Conservation (phyloP, 352 stramenopile genomes). For the Plasmopara viticola region DNA sequence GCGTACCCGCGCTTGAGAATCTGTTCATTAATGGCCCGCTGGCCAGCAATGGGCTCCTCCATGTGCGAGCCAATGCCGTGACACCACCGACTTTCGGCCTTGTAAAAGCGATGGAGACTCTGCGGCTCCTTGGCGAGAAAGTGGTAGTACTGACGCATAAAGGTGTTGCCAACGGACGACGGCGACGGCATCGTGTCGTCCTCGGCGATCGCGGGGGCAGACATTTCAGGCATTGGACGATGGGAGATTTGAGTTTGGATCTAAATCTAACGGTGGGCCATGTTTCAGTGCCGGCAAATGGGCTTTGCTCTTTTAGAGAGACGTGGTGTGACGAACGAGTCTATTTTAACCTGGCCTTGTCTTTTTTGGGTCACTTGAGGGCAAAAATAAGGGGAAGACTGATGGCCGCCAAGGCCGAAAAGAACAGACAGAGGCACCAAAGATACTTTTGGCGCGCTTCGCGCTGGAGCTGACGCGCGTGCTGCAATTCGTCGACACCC, state of each 20-base stretch:
- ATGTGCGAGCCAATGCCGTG: slow-evolving; percentile 76
- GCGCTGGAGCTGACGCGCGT: slow-evolving; percentile 50
- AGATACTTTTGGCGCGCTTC: slow-evolving; percentile 64
- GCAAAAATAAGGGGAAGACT: slow-evolving; percentile 47
- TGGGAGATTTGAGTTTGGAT: slow-evolving; percentile 33
- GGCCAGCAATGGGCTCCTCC: slow-evolving; percentile 69
- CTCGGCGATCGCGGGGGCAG: slow-evolving; percentile 17
- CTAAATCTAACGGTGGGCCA: slow-evolving; percentile 7
- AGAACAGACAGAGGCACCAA: slow-evolving; percentile 29
- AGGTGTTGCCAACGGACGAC: slow-evolving; percentile 72
- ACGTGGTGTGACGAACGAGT: not conserved
- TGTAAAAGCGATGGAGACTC: slow-evolving; percentile 86
- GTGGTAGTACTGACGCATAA: slow-evolving; percentile 89
- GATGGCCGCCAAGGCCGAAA: slow-evolving; percentile 38
- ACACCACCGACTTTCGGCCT: slow-evolving; percentile 77
- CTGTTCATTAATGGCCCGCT: slow-evolving; percentile 77
- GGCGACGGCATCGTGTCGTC: slow-evolving; percentile 45
- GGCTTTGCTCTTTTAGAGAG: not conserved
- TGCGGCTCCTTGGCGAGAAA: slow-evolving; percentile 78
- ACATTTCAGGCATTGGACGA: slow-evolving; percentile 41
- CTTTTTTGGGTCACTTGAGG: slow-evolving; percentile 15
- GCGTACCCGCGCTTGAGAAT: slow-evolving; percentile 76
- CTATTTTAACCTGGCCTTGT: too few species aligned
- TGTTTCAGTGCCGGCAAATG: slow-evolving; percentile 1
- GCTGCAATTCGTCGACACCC: slow-evolving; percentile 60